Base-by-base conservation (phyloP, 805 yeast genomes). In the Phaffomyces thermotolerans region DNA sequence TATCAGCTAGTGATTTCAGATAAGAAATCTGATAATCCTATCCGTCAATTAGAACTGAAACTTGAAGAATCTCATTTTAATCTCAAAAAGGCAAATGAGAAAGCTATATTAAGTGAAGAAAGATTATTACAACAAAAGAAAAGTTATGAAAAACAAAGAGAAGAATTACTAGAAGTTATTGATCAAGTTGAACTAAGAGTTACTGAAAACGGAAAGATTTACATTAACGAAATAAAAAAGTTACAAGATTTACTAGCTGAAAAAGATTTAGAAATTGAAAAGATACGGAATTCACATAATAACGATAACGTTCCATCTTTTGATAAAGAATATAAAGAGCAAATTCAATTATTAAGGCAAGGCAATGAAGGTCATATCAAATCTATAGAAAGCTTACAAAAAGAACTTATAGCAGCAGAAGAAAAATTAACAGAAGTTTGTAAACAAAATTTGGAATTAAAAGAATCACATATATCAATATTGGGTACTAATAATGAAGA, bases 91-190 rank as follows among this genome's bases (percentile, higher is more conserved):
- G 49, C 57, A 1, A 42, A 45, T 17, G 58, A 57, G 20, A 48
- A 46, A 24, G 43, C 46, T 10, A 25, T 40, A 1, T 6, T 23
- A 2, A 31, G 52, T 41, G 85, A 81, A 36, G 62, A 62, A 20
- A 71, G 69, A 48, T 56, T 78, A 41, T 52, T 55, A n/a, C 70
- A 67, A 42, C 78, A 71, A 45, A 74, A 72, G 53, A 54, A 53
- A 17, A 72, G 66, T 24, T 71, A 73, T 36, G 83, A 78, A 40
- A 53, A 59, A 14, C 83, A 81, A 37, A 65, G 83, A 25, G 73
- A 71, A 38, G 84, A 81, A 54, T 66, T 83, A 63, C 58, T 81
- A 37, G 76, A 73, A 40, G 78, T 76, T 15, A 68, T 81, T 39
- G 81, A 75, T 46, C 62, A 76, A 36, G 67, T 81, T 57, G 75